Evolutionary conservation across 2,329 filamentous ascomycete genomes (phyloP).

Genomic region (Epichloe aotearoae): DNA sequence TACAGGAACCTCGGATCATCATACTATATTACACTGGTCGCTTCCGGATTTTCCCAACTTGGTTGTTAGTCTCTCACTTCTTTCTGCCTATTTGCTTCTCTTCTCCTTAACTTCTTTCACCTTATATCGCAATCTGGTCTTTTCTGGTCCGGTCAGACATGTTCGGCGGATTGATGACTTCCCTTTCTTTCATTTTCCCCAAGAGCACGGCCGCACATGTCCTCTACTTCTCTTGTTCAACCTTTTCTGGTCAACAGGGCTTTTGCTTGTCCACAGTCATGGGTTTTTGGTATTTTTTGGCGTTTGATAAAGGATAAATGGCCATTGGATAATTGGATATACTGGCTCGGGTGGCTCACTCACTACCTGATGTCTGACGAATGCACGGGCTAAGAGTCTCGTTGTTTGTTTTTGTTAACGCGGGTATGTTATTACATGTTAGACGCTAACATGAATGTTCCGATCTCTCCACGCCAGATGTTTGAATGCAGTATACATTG

Average conservation of each 20-base stretch:
- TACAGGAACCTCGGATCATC: neutral
- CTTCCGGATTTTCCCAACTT: neutral
- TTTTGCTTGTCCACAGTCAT: neutral
- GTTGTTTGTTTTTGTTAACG: neutral
- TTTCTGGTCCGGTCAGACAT: neutral
- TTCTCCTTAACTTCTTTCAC: neutral
- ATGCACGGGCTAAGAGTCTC: neutral
- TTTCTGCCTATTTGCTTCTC: neutral
- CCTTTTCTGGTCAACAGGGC: neutral
- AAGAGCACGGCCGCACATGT: neutral
- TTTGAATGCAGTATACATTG: neutral
- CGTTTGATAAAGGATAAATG: conserved; percentile 4
- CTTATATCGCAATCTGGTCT: neutral
- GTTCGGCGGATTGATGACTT: neutral
- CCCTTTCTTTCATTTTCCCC: neutral
- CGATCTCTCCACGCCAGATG: neutral
- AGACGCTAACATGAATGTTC: neutral
- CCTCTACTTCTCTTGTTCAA: neutral
- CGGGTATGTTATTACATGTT: neutral
- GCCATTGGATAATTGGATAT: conserved; percentile 1
- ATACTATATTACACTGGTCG: neutral
- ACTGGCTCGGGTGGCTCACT: neutral
- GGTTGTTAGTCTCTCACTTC: neutral
- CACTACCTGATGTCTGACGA: conserved; percentile 1
- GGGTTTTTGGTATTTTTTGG: neutral